A percentile compares a stretch with the other conserved stretches of the same genome.
Conservation (phyloP, 2,329 filamentous ascomycete species). For the Cladosporium sp. region DNA sequence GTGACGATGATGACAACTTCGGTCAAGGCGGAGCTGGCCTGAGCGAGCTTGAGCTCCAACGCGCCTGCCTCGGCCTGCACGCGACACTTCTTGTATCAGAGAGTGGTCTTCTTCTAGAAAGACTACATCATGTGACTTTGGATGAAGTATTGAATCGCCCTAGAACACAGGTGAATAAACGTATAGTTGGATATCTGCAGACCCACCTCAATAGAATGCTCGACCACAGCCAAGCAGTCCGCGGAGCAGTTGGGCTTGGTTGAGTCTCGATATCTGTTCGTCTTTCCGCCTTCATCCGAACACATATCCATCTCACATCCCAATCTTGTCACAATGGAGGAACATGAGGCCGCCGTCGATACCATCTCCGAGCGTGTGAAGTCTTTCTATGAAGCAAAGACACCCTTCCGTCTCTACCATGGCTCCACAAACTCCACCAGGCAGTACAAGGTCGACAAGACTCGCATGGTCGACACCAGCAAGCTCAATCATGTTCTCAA, state of each 20-base stretch:
- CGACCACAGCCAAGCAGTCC: background rate
- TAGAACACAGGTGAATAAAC: background rate
- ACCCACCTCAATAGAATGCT: background rate
- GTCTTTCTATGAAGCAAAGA: slow-evolving; percentile 44
- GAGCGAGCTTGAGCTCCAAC: background rate
- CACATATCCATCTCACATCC: background rate
- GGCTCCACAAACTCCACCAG: slow-evolving; percentile 58
- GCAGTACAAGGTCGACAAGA: slow-evolving; percentile 42
- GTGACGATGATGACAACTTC: slow-evolving; percentile 18
- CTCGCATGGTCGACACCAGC: slow-evolving; percentile 64
- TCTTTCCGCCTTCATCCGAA: slow-evolving; percentile 6
- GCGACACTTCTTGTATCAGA: background rate
- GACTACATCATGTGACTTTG: background rate
- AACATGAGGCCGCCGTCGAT: slow-evolving; percentile 41
- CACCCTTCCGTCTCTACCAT: slow-evolving; percentile 57
- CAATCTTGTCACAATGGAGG: slow-evolving; percentile 28
- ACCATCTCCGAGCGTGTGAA: slow-evolving; percentile 44
- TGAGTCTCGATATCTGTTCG: background rate
- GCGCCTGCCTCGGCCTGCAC: slow-evolving; percentile 1
- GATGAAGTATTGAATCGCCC: background rate
- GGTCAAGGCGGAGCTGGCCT: background rate
- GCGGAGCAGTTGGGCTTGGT: background rate
- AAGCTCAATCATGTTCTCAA: slow-evolving; percentile 62
- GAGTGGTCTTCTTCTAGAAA: background rate
- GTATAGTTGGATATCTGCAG: background rate